Evolutionary conservation across 2,329 filamentous ascomycete genomes (phyloP).

Genomic region (Fusarium anthophilum): DNA sequence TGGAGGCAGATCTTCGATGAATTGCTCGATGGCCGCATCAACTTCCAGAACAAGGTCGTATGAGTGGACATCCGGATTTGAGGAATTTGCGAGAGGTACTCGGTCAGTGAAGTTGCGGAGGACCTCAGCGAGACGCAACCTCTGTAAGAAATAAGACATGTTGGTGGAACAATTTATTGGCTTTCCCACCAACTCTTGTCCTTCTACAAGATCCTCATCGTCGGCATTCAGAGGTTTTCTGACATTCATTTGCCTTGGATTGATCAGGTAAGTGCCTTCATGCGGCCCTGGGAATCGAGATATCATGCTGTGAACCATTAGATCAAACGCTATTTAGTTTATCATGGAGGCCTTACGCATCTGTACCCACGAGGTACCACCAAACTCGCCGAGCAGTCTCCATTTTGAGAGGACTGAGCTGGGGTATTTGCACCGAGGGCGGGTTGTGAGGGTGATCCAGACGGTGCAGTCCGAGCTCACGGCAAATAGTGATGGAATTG

Average conservation of each 20-base stretch:
- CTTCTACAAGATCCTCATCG: conserved; percentile 49
- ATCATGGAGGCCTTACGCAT: conserved; percentile 47
- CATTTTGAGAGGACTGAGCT: conserved; percentile 37
- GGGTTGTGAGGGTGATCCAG: conserved; percentile 47
- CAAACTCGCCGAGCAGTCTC: conserved; percentile 55
- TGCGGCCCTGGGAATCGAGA: conserved; percentile 48
- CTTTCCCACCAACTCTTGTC: conserved; percentile 41
- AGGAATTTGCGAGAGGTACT: conserved; percentile 35
- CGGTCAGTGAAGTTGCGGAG: conserved; percentile 49
- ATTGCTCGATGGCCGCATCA: conserved; percentile 44
- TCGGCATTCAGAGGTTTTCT: conserved; percentile 51
- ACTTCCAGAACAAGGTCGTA: conserved; percentile 47
- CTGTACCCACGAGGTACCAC: conserved; percentile 55
- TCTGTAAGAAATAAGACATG: conserved; percentile 51
- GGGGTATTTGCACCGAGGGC: conserved; percentile 30
- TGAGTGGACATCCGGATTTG: conserved; percentile 44
- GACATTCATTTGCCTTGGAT: conserved; percentile 52
- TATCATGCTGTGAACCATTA: conserved; percentile 46
- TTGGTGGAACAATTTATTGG: conserved; percentile 47
- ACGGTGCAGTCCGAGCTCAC: conserved; percentile 50
- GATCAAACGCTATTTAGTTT: no score
- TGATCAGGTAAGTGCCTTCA: conserved; percentile 49
- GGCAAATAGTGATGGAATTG: conserved; percentile 31
- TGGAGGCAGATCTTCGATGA: conserved; percentile 42
- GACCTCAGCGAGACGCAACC: conserved; percentile 51